Evolutionary conservation across 148 eudicot species (phyloP).

Genomic region (Selenicereus undatus): DNA sequence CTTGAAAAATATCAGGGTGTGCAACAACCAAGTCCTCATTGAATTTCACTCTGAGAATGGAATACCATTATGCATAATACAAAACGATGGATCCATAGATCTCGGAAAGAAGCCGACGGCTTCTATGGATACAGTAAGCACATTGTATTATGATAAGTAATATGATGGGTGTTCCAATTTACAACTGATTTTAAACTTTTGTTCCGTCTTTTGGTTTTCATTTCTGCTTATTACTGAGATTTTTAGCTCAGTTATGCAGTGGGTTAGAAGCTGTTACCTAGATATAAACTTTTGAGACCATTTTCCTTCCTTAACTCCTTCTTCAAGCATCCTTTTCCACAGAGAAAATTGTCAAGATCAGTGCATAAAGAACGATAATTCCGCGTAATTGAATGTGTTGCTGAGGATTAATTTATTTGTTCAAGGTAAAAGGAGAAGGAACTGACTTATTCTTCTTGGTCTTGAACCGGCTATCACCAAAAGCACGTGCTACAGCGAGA

Average conservation of each 20-base stretch:
- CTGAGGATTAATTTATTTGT: background rate
- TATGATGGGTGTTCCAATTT: background rate
- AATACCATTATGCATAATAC: background rate
- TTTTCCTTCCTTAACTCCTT: slow-evolving; percentile 76
- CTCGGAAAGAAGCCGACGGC: background rate
- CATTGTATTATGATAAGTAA: background rate
- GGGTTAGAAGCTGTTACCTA: slow-evolving; percentile 42
- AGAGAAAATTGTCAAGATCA: slow-evolving; percentile 14
- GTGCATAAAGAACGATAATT: slow-evolving; percentile 9
- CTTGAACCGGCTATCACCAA: slow-evolving; percentile 96
- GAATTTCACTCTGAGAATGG: slow-evolving; percentile 52
- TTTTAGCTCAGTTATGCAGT: background rate
- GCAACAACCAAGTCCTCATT: slow-evolving; percentile 70
- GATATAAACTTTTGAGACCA: slow-evolving; percentile 83
- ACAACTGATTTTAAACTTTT: background rate
- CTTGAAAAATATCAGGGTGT: slow-evolving; percentile 70
- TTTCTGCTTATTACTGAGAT: background rate
- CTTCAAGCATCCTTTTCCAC: slow-evolving; percentile 68
- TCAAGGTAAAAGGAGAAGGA: slow-evolving; percentile 16
- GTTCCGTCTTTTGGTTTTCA: background rate
- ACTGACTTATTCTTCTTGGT: slow-evolving; percentile 84
- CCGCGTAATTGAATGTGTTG: background rate
- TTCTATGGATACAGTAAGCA: background rate
- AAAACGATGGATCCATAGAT: background rate
- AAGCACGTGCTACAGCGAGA: slow-evolving; percentile 92